phyloP scores from a whole-genome alignment of 2,329 filamentous ascomycete genomes.

The Hymenoscyphus albidus region DNA sequence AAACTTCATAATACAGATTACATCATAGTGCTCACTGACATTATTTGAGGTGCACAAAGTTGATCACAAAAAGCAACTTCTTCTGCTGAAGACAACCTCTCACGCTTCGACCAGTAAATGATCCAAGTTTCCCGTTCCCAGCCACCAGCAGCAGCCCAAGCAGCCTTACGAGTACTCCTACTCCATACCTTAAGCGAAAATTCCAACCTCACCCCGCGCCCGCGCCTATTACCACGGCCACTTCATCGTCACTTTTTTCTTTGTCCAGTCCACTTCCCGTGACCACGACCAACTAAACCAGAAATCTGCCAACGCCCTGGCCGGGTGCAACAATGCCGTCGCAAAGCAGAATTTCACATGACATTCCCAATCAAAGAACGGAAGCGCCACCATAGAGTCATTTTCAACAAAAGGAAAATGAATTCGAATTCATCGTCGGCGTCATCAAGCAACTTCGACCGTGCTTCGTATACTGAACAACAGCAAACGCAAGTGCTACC shows the following conservation, averaged over 20 bases:
- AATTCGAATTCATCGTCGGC: conserved; percentile 18
- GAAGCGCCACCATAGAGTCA: conserved; percentile 29
- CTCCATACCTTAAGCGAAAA: background rate
- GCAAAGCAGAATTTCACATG: conserved; percentile 28
- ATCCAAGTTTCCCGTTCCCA: background rate
- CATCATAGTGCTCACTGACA: background rate
- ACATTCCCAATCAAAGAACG: conserved; percentile 33
- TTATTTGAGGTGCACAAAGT: background rate
- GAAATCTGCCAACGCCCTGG: background rate
- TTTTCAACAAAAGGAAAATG: conserved; percentile 31
- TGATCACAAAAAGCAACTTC: background rate
- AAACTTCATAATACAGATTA: too few species aligned
- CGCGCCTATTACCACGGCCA: background rate
- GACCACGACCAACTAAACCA: background rate
- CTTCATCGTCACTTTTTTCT: conserved; percentile 4
- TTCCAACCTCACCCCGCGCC: conserved; percentile 1
- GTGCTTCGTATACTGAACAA: conserved; percentile 8
- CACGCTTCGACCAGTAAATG: background rate
- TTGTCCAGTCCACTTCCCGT: conserved; percentile 8
- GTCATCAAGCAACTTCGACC: conserved; percentile 17
- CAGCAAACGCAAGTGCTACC: conserved; percentile 9
- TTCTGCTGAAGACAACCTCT: background rate
- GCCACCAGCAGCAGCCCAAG: background rate
- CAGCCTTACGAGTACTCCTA: too few species aligned
- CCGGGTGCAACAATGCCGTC: background rate